Conservation (phyloP, 768 basidiomycete genomes). For the Naganishia antarctica region DNA sequence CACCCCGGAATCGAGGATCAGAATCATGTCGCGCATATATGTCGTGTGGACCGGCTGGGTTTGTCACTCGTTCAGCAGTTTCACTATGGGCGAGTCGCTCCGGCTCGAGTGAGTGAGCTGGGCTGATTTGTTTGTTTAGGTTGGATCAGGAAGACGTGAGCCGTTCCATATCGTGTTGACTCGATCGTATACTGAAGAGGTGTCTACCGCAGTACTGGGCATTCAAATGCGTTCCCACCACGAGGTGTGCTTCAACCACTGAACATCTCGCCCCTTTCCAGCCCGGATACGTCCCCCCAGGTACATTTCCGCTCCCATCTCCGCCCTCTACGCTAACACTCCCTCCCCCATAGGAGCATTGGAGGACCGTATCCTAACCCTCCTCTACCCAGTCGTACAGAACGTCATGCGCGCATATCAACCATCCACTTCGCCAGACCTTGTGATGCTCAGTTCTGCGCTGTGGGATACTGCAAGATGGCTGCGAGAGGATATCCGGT, state of each 20-base stretch:
- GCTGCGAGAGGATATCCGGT: slow-evolving; percentile 30
- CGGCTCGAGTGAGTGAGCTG: too few relatives aligned
- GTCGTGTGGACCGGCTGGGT: slow-evolving; percentile 33
- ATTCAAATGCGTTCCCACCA: too few relatives aligned
- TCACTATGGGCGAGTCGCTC: slow-evolving; percentile 39
- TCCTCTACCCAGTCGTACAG: slow-evolving; percentile 25
- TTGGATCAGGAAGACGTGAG: slow-evolving; percentile 22
- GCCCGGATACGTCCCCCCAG: slow-evolving; percentile 10
- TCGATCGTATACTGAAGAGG: too few relatives aligned
- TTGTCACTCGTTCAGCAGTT: slow-evolving; percentile 36
- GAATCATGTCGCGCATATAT: slow-evolving; percentile 30
- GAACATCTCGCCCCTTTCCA: neutral
- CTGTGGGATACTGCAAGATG: slow-evolving; percentile 34
- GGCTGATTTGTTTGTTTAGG: too few relatives aligned
- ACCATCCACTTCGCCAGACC: slow-evolving; percentile 18
- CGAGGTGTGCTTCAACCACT: too few relatives aligned
- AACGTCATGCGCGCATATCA: neutral
- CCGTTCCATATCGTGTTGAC: neutral
- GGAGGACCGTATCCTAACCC: slow-evolving; percentile 25
- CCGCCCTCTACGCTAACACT: neutral
- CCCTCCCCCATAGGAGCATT: slow-evolving; percentile 17
- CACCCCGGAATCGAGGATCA: neutral
- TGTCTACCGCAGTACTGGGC: slow-evolving; percentile 10
- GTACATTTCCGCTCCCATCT: neutral
- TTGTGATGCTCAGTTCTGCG: slow-evolving; percentile 29